Evolutionary conservation across 257 asterid species (phyloP), one percentile per base, ranked within the genome.

Genomic region (Salvia hispanica): DNA sequence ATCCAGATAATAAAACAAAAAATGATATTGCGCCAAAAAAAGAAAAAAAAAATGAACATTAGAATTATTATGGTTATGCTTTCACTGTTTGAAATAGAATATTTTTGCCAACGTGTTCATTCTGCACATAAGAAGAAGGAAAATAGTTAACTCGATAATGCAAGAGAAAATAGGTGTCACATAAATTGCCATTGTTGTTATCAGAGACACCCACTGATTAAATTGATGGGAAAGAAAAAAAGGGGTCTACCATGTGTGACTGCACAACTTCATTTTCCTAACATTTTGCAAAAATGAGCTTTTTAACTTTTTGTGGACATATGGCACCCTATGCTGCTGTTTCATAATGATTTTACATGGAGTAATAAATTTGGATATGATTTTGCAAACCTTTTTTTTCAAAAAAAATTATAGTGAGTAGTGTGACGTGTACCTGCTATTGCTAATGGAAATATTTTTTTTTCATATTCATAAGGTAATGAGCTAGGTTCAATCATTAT

Each of bases 181-280:
- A 58, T 48, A n/a, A 72, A 65, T 57, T 52, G 33, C 61, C 21
- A 11, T 33, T 47, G 33, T 57, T 54, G 48, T 65, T 64, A 56
- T 63, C 72, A 39, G 1, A 56, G 59, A 43, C 37, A 62, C 37
- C 54, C 64, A 56, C 53, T 16, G 53, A 68, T 58, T 73, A 40
- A 65, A 59, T 33, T 63, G 54, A 45, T 58, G 70, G 39, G 48
- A 40, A 52, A 74, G 9, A 33, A 62, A 59, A 33, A 59, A 33
- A 21, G 15, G 79, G 82, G 77, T 74, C 82, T 25, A 25, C 31
- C 31, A 25, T 25, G 31, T 25, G 31, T 25, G 31, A 25, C 31
- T 25, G 31, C 31, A 25, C 31, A 25, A 25, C 31, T 25, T 25
- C 31, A 25, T 25, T 25, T 25, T 25, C 31, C 31, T 25, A 1